A percentile compares a stretch with the other conserved stretches of the same genome.
phyloP scores from a whole-genome alignment of 2,329 filamentous ascomycete genomes.

The Phialophora macrospora region DNA sequence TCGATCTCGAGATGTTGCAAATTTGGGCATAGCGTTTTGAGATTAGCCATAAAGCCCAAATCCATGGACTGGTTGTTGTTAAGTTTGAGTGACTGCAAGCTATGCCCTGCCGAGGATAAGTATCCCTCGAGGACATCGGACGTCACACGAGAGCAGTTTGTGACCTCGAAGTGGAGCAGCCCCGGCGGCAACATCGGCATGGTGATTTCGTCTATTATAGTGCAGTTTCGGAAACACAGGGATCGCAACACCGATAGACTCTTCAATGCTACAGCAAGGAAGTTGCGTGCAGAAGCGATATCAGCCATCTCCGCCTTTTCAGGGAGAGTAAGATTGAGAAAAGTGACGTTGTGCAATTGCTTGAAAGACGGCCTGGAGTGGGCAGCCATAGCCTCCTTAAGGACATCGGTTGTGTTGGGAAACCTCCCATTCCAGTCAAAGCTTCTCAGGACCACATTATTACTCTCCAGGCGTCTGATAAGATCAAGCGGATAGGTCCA shows the following conservation, averaged over 20 bases:
- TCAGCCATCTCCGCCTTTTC: conserved; percentile 33
- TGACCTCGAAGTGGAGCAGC: conserved; percentile 71
- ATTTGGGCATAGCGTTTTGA: conserved; percentile 71
- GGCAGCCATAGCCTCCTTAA: conserved; percentile 54
- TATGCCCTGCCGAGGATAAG: conserved; percentile 67
- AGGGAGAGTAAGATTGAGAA: conserved; percentile 45
- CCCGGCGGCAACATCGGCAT: conserved; percentile 70
- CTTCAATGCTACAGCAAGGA: conserved; percentile 46
- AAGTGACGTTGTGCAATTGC: conserved; percentile 43
- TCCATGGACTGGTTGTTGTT: conserved; percentile 80
- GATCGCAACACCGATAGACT: conserved; percentile 66
- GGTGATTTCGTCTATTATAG: conserved; percentile 69
- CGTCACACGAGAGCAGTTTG: conserved; percentile 77
- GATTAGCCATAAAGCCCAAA: conserved; percentile 70
- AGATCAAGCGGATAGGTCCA: conserved; percentile 73
- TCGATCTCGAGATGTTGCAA: conserved; percentile 76
- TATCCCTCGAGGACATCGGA: conserved; percentile 70
- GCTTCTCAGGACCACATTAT: conserved; percentile 52
- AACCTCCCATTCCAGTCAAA: conserved; percentile 64
- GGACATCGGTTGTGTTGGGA: conserved; percentile 43
- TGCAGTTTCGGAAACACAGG: conserved; percentile 75
- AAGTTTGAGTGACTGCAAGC: conserved; percentile 70
- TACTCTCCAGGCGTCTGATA: conserved; percentile 65
- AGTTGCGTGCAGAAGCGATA: conserved; percentile 15
- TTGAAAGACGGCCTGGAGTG: conserved; percentile 64